Conservation (phyloP, 345 rosid genomes). For the Alliaria petiolata region DNA sequence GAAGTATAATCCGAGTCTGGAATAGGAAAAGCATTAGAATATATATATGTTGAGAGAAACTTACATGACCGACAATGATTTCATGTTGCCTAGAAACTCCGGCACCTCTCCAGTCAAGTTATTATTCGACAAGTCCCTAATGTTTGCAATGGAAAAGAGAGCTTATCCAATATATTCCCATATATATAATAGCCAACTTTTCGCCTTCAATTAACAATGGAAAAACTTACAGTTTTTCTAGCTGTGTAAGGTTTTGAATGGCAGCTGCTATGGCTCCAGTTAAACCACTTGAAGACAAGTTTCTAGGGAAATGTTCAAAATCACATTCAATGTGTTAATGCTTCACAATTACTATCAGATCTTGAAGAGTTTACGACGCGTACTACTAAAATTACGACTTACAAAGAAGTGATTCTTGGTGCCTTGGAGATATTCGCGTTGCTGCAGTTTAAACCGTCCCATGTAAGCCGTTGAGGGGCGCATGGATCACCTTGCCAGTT, state of each 20-base stretch:
- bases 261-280: constrained; percentile 24
- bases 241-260: constrained; percentile 23
- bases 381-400: background rate
- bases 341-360: background rate
- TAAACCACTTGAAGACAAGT: constrained; percentile 26
- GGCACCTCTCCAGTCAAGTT: constrained; percentile 45
- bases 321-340: background rate
- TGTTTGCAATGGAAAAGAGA: background rate
- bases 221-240: constrained; percentile 37
- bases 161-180: background rate
- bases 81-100: constrained; percentile 35
- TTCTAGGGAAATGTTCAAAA: background rate
- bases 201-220: background rate
- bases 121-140: constrained; percentile 46
- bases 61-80: constrained; percentile 41
- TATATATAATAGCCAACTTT: background rate
- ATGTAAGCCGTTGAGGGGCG: background rate
- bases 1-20: background rate
- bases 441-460: constrained; percentile 12
- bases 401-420: constrained; percentile 11
- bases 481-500: constrained; percentile 24
- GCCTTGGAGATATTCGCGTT: background rate
- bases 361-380: background rate
- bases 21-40: background rate
- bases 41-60: constrained; percentile 1